Base-by-base conservation (phyloP, 805 yeast genomes). In the Pichia paraexigua region DNA sequence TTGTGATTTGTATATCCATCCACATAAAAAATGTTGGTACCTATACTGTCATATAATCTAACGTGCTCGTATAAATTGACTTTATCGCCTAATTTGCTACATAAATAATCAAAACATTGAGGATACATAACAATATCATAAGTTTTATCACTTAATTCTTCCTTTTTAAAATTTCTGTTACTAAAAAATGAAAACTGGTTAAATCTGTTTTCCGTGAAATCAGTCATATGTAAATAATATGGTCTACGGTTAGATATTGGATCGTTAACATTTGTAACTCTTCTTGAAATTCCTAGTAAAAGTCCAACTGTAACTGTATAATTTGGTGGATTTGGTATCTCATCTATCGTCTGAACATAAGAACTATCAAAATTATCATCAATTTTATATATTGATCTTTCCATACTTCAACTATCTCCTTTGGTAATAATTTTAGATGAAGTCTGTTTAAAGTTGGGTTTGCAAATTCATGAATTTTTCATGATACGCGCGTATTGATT, bases 161-260 rank as follows among this genome's bases (percentile, higher is more conserved):
- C n/a, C 9, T 20, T 45, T 24, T 21, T 24, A 24, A 50, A 43
- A 27, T 53, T 20, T 15, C 48, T 12, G 9, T 41, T 42, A 25
- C 28, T 32, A 15, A 49, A 50, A 32, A 39, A 46, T 13, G 22
- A 25, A 7, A 30, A 6, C 8, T 21, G 24, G 11, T 20, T 20
- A 22, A 47, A 47, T 12, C n/a, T 17, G 37, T 47, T 47, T 17
- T 39, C 32, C 0, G 61, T 51, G 20, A 62, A 61, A 44, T 62
- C 66, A 3, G 62, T 58, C 48, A 61, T 27, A 49, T 60, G 62
- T n/a, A 62, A 37, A 11, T 46, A 51, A 22, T 47, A 52, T 11
- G 65, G 65, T 11, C 15, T 22, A 8, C 21, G 49, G 32, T 17
- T 39, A 40, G 25, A 46, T 41, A n/a, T 30, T 44, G 15, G 6